Evolutionary conservation across 2,329 filamentous ascomycete species (phyloP).

Genomic region (Talaromyces sp.): DNA sequence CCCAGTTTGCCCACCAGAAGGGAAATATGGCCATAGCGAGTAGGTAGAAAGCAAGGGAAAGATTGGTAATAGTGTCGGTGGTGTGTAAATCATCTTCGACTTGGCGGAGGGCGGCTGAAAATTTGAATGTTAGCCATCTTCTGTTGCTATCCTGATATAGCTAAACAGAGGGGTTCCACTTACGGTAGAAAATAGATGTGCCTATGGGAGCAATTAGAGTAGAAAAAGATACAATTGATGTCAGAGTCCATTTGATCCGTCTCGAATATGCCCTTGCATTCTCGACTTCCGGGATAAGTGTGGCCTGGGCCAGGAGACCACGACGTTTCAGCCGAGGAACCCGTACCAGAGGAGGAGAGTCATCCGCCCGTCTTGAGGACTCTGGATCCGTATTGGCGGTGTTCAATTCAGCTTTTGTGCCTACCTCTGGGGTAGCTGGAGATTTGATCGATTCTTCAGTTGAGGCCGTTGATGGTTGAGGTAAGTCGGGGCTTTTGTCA

Average conservation of each 20-base stretch:
- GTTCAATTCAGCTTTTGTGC: neutral
- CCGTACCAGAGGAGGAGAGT: slow-evolving; percentile 10
- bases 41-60: slow-evolving; percentile 76
- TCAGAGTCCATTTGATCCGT: slow-evolving; percentile 79
- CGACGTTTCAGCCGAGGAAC: slow-evolving; percentile 54
- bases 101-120: slow-evolving; percentile 59
- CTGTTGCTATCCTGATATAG: neutral
- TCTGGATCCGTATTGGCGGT: neutral
- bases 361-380: neutral
- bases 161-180: slow-evolving; percentile 5
- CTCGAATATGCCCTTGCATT: slow-evolving; percentile 67
- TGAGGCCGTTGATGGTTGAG: neutral
- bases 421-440: neutral
- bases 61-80: slow-evolving; percentile 61
- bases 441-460: neutral
- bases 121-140: neutral
- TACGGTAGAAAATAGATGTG: slow-evolving; percentile 76
- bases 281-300: slow-evolving; percentile 72
- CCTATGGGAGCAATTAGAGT: slow-evolving; percentile 76
- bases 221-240: slow-evolving; percentile 67
- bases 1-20: slow-evolving; percentile 54
- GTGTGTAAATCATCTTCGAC: slow-evolving; percentile 59
- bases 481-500: neutral
- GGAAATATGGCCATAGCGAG: slow-evolving; percentile 77
- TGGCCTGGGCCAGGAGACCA: slow-evolving; percentile 64